Conservation (phyloP, 495 filamentous ascomycete species). For the Parathielavia hyrcaniae region DNA sequence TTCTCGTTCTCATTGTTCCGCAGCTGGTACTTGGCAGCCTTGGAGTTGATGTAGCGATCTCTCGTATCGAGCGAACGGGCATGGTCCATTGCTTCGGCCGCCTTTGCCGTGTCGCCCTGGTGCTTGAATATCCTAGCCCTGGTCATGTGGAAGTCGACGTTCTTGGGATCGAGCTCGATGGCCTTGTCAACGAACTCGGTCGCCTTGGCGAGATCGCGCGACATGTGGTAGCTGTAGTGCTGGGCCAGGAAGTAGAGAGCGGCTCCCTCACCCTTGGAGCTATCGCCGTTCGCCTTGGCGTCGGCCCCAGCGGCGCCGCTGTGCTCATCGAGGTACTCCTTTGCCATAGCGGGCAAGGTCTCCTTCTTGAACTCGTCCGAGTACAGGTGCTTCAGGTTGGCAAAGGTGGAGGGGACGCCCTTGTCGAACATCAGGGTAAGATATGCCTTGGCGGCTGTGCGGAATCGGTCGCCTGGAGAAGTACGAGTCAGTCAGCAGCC, state of each 20-base stretch:
- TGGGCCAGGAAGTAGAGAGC: conserved; percentile 90
- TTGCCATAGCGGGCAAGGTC: conserved; percentile 65
- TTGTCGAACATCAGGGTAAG: conserved; percentile 82
- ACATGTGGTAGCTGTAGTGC: conserved; percentile 90
- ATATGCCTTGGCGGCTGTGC: conserved; percentile 70
- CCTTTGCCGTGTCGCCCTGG: conserved; percentile 69
- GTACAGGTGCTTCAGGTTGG: conserved; percentile 91
- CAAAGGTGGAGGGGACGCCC: conserved; percentile 94
- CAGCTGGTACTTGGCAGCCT: conserved; percentile 94
- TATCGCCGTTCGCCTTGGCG: conserved; percentile 45
- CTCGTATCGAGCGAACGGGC: conserved; percentile 76
- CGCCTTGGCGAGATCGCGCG: conserved; percentile 75
- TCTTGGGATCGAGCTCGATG: conserved; percentile 65
- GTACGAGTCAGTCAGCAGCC: conserved; percentile 21
- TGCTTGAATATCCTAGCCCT: conserved; percentile 95
- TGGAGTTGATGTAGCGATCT: conserved; percentile 97
- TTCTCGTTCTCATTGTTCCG: conserved; percentile 85
- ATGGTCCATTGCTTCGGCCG: conserved; percentile 80
- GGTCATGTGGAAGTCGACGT: conserved; percentile 90
- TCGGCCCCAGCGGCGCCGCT: conserved; percentile 40
- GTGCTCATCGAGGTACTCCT: conserved; percentile 63
- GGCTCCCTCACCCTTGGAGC: conserved; percentile 64
- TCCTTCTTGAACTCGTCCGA: conserved; percentile 67
- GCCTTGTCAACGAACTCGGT: conserved; percentile 78
- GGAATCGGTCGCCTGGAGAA: conserved; percentile 65